A percentile compares a stretch with the other conserved stretches of the same genome.
phyloP scores from a whole-genome alignment of 345 rosid species.

The Toxicodendron radicans region DNA sequence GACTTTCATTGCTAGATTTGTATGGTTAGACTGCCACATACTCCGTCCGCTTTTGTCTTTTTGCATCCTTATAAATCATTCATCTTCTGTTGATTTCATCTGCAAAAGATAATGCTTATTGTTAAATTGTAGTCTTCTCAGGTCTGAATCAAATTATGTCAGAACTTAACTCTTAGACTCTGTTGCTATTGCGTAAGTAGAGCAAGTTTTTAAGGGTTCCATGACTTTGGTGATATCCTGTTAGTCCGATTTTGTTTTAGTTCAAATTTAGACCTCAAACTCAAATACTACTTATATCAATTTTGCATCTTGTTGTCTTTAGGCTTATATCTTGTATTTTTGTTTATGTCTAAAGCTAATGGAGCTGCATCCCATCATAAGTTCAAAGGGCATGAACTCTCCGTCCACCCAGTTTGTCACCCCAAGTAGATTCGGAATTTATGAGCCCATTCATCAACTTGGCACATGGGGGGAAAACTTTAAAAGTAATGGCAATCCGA shows the following conservation, averaged over 20 bases:
- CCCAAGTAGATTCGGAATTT: constrained; percentile 64
- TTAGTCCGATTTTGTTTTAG: neutral
- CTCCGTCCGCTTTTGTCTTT: neutral
- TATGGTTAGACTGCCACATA: neutral
- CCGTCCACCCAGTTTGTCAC: constrained; percentile 73
- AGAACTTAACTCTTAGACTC: neutral
- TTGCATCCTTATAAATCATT: neutral
- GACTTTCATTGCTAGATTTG: neutral
- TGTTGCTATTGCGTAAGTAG: neutral
- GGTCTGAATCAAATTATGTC: neutral
- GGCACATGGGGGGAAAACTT: constrained; percentile 86
- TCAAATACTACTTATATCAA: neutral
- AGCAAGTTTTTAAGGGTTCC: neutral
- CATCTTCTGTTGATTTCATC: neutral
- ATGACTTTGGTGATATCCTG: neutral
- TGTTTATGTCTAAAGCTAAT: constrained; percentile 22
- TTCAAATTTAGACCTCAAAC: constrained; percentile 8
- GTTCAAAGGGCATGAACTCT: constrained; percentile 67
- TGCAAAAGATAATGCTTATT: neutral
- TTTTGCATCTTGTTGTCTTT: neutral
- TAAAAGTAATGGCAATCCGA: constrained; percentile 50
- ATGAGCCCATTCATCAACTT: constrained; percentile 69
- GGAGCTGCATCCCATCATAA: constrained; percentile 27
- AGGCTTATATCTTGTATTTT: neutral
- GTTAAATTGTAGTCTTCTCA: constrained; percentile 1